Evolutionary conservation across 768 basidiomycete genomes (phyloP), one percentile per base, ranked within the genome.

Genomic region (Lactarius indigo): DNA sequence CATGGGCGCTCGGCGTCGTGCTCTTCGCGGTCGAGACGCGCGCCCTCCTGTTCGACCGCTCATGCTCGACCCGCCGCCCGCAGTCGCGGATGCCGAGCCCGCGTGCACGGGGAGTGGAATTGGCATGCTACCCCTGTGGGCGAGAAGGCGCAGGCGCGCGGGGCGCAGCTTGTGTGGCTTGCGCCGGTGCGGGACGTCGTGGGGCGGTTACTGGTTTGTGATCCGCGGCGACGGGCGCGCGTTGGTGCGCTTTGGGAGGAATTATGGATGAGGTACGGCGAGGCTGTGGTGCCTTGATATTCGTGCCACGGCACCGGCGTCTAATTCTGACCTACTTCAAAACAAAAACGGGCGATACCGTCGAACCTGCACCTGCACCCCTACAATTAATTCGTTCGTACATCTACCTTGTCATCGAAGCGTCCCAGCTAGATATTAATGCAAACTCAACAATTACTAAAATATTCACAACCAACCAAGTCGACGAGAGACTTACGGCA

Each of bases 1-100:
- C 89, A 15, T 94, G 94, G 94, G 92, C 92, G 15, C 87, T 89
- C 71, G 93, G 93, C 1, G 89, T 94, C n/a, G 91, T 94, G 58
- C 77, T 95, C 17, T 96, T 86, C 75, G 90, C 89, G 42, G 80
- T 95, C 57, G 82, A 87, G 9, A 87, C 83, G 44, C 81, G 92
- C 47, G 76, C 81, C 41, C 74, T 95, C 61, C 94, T 92, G 5
- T 96, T 96, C 77, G 92, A 79, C 55, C 39, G 0, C 63, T 61
- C 61, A 57, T 64, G 57, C 23, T 63, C 67, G 63, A 69, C 64
- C 59, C 65, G 69, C 63, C 72, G 75, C 65, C 67, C 64, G 73
- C 69, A 54, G 70, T 61, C 72, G 57, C 68, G 74, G 77, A 63
- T 73, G 77, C 76, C 84, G 68, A 8, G 73, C 71, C 58, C 73